Evolutionary conservation across 2,329 filamentous ascomycete species (phyloP).

Genomic region (Talaromyces sp.): DNA sequence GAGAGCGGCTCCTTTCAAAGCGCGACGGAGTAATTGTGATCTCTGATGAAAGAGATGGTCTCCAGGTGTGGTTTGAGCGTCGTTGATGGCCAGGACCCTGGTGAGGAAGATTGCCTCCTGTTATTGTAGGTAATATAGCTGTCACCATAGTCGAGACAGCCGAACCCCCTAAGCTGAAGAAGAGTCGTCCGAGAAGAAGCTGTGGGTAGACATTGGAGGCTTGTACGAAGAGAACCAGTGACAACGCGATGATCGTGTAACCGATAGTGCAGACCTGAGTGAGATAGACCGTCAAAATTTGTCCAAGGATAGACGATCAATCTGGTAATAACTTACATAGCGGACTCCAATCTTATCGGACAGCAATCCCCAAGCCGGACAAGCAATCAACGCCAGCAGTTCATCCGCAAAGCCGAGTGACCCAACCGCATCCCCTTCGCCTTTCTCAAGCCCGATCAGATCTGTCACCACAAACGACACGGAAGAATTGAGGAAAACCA

Average conservation of each 20-base stretch:
- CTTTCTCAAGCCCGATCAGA: slow-evolving; percentile 51
- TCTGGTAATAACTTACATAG: slow-evolving; percentile 32
- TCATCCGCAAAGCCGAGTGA: slow-evolving; percentile 49
- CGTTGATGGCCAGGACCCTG: slow-evolving; percentile 17
- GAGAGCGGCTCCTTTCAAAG: slow-evolving; percentile 25
- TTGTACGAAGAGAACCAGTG: slow-evolving; percentile 77
- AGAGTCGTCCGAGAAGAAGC: slow-evolving; percentile 72
- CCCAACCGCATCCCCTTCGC: slow-evolving; percentile 58
- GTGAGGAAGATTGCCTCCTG: slow-evolving; percentile 28
- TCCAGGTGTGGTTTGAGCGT: slow-evolving; percentile 26
- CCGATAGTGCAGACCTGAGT: slow-evolving; percentile 59
- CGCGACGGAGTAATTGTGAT: slow-evolving; percentile 54
- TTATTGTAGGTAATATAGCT: slow-evolving; percentile 75
- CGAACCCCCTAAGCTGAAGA: slow-evolving; percentile 89
- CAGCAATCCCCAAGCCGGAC: slow-evolving; percentile 46
- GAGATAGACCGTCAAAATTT: not conserved
- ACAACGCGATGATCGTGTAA: slow-evolving; percentile 73
- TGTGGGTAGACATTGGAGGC: slow-evolving; percentile 83
- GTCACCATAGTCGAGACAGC: slow-evolving; percentile 98
- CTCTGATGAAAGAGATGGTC: slow-evolving; percentile 55
- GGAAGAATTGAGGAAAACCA: slow-evolving; percentile 61
- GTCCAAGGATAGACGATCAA: not conserved
- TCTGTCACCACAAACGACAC: slow-evolving; percentile 62
- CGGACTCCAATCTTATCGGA: slow-evolving; percentile 47
- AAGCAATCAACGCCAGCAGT: slow-evolving; percentile 44